phyloP scores from a whole-genome alignment of 75 land plant genomes.

The Gnetum montanum region DNA sequence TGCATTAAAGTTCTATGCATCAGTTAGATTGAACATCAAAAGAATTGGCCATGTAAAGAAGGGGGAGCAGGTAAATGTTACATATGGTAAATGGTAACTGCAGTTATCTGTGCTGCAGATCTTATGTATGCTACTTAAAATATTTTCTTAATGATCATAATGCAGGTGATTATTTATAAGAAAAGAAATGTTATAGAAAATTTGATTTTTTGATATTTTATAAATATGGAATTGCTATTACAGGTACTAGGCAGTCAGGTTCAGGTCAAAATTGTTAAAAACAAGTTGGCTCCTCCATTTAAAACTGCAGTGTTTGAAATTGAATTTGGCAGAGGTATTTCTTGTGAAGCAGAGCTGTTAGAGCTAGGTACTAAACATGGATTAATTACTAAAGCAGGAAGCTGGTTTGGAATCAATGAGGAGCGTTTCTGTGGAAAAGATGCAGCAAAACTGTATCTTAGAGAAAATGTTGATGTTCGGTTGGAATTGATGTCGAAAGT shows the following conservation, averaged over 20 bases:
- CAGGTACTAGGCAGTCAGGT: conserved; percentile 63
- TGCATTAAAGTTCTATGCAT: conserved; percentile 97
- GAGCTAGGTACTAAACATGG: conserved; percentile 65
- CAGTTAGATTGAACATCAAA: conserved; percentile 77
- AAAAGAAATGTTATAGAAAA: neutral
- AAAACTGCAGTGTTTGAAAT: conserved; percentile 70
- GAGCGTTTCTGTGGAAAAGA: conserved; percentile 43
- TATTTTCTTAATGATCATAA: neutral
- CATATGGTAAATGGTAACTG: neutral
- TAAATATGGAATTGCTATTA: conserved; percentile 5
- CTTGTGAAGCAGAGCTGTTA: conserved; percentile 59
- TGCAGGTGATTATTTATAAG: neutral
- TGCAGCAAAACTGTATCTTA: conserved; percentile 31
- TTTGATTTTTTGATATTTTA: neutral
- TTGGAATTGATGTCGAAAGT: conserved; percentile 37
- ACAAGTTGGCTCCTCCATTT: conserved; percentile 86
- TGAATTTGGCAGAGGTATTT: conserved; percentile 90
- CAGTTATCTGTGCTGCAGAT: neutral
- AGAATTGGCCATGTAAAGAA: conserved; percentile 66
- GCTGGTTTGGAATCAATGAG: conserved; percentile 16
- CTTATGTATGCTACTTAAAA: neutral
- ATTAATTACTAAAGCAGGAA: conserved; percentile 36
- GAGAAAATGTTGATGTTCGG: conserved; percentile 18
- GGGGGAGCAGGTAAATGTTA: conserved; percentile 78
- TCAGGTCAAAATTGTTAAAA: conserved; percentile 63